Percentiles rank a stretch among this genome's conserved stretches.
Conservation (phyloP, 23 red algal species). For the Chondrus crispus region DNA sequence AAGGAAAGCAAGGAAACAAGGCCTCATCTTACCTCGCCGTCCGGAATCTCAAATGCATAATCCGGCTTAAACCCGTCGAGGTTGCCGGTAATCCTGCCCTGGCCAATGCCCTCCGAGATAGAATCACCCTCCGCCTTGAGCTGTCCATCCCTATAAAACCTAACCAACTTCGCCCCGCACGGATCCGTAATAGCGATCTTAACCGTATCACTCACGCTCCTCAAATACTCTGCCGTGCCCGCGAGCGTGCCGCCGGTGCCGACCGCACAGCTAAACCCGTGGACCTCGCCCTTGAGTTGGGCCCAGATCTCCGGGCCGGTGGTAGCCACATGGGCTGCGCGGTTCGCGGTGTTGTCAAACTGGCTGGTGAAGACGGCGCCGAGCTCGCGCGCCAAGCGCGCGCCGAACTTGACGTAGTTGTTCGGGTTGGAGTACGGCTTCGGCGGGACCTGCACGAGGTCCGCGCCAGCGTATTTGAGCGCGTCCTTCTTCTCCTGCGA, state of each 20-base stretch:
- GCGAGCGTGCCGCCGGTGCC: constrained; percentile 84
- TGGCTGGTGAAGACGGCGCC: constrained; percentile 68
- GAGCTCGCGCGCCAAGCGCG: constrained; percentile 40
- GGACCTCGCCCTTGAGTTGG: constrained; percentile 50
- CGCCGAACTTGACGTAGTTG: constrained; percentile 67
- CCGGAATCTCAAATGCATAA: constrained; percentile 66
- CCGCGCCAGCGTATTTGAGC: constrained; percentile 57
- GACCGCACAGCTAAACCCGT: constrained; percentile 71
- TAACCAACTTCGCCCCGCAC: constrained; percentile 69
- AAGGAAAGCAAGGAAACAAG: neutral
- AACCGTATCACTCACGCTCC: constrained; percentile 39
- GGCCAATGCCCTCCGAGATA: constrained; percentile 87
- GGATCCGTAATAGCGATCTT: constrained; percentile 84
- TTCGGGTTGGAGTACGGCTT: constrained; percentile 71
- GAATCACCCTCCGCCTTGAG: constrained; percentile 57
- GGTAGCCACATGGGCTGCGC: constrained; percentile 57
- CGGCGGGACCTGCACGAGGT: constrained; percentile 76
- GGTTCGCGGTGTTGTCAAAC: constrained; percentile 86
- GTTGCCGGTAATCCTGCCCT: constrained; percentile 73
- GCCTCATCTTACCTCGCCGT: constrained; percentile 35
- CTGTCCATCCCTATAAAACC: constrained; percentile 66
- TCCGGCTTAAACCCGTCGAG: constrained; percentile 77
- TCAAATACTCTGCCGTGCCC: constrained; percentile 51
- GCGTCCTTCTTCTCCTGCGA: constrained; percentile 81
- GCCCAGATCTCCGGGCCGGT: constrained; percentile 93